Conservation (phyloP, 495 filamentous ascomycete genomes). For the Aspergillus taichungensis region DNA sequence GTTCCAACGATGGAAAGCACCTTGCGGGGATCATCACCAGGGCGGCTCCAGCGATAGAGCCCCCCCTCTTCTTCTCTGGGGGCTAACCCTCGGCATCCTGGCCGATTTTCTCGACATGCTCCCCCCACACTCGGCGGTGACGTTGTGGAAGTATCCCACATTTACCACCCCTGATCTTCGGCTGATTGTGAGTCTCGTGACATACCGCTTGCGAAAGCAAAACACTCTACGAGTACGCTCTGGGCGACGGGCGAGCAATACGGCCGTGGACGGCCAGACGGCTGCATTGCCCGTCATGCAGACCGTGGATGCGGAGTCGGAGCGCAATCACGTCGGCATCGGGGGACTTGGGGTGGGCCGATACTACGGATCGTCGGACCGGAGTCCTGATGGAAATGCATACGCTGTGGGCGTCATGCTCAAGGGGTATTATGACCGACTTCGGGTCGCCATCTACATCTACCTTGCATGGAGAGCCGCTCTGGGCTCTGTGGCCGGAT, state of each 20-base stretch:
- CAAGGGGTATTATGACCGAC: slow-evolving; percentile 59
- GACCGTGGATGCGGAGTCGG: slow-evolving; percentile 10
- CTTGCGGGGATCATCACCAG: slow-evolving; percentile 26
- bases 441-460: slow-evolving; percentile 51
- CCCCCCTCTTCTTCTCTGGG: slow-evolving; percentile 62
- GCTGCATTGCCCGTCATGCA: slow-evolving; percentile 31
- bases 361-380: slow-evolving; percentile 29
- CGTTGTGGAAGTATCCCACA: slow-evolving; percentile 63
- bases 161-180: slow-evolving; percentile 60
- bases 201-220: slow-evolving; percentile 48
- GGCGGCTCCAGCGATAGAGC: slow-evolving; percentile 18
- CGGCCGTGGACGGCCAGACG: slow-evolving; percentile 33
- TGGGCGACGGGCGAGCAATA: slow-evolving; percentile 28
- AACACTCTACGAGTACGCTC: slow-evolving; percentile 39
- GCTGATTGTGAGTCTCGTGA: slow-evolving; percentile 51
- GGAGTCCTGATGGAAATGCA: slow-evolving; percentile 17
- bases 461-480: slow-evolving; percentile 31
- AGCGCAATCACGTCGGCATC: slow-evolving; percentile 37
- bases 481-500: slow-evolving; percentile 23
- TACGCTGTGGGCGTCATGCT: slow-evolving; percentile 55
- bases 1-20: slow-evolving; percentile 19
- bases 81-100: slow-evolving; percentile 62
- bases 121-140: slow-evolving; percentile 52
- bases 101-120: slow-evolving; percentile 66
- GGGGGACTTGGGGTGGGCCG: slow-evolving; percentile 39